Percentiles rank a stretch among this genome's conserved stretches.
These are phyloP conservation scores for Pulveroboletus sp. DNA, from an alignment of 768 basidiomycete genomes.

Conservation along the genomic window DNA sequence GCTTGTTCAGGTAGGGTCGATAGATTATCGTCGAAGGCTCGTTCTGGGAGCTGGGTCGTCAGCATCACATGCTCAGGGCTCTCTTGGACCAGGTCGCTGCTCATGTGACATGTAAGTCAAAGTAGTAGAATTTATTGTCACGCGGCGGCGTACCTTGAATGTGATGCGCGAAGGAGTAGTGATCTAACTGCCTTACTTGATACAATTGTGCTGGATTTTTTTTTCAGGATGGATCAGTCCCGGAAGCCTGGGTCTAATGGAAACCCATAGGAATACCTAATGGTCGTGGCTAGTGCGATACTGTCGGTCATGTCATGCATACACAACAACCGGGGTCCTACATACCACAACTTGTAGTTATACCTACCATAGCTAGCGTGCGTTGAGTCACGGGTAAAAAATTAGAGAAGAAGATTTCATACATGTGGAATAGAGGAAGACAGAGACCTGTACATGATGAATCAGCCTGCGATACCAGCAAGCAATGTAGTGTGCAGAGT, in stretches of 20 bases:
- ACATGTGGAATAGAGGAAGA: slow-evolving; percentile 6
- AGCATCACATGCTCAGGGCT: background rate
- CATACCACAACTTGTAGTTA: slow-evolving; percentile 10
- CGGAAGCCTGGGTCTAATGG: background rate
- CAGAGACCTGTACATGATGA: slow-evolving; percentile 4
- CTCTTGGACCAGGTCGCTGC: background rate
- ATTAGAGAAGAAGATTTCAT: background rate
- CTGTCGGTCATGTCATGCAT: background rate
- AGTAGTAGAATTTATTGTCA: too few relatives aligned
- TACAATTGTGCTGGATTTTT: slow-evolving; percentile 12
- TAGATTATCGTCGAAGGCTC: slow-evolving; percentile 5
- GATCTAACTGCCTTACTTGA: slow-evolving; percentile 16
- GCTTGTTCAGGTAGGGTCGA: slow-evolving; percentile 14
- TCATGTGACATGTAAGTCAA: background rate
- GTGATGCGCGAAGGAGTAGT: slow-evolving; percentile 4
- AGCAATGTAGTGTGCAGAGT: background rate
- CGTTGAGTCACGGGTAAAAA: background rate
- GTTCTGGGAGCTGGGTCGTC: slow-evolving; percentile 2
- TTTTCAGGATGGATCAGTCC: background rate
- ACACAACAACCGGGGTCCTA: background rate
- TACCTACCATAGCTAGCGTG: slow-evolving; percentile 5
- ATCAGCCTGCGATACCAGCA: background rate
- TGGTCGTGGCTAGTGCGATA: slow-evolving; percentile 5
- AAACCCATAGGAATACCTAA: slow-evolving; percentile 5
- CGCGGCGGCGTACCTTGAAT: background rate